phyloP scores from a whole-genome alignment of 768 basidiomycete genomes.

The Lepiota subincarnata region DNA sequence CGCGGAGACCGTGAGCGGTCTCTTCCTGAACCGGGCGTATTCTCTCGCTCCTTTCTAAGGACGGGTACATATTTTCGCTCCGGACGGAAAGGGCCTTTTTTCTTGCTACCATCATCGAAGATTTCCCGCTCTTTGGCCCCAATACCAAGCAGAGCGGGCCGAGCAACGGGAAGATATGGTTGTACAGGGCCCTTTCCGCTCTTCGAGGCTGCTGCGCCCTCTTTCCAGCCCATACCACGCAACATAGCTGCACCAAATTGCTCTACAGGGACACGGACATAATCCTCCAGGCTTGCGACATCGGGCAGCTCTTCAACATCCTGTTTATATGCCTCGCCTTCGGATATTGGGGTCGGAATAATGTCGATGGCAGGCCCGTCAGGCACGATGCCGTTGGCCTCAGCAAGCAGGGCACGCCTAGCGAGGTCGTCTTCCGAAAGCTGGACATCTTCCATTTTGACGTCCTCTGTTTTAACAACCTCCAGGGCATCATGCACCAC shows the following conservation, averaged over 20 bases:
- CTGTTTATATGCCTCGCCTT: slow-evolving; percentile 79
- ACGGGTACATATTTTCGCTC: slow-evolving; percentile 85
- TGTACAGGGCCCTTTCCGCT: slow-evolving; percentile 61
- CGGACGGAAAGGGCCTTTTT: slow-evolving; percentile 41
- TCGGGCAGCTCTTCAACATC: slow-evolving; percentile 82
- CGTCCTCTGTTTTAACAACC: slow-evolving; percentile 21
- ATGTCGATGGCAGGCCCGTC: slow-evolving; percentile 49
- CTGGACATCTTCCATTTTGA: slow-evolving; percentile 34
- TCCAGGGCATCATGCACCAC: slow-evolving; percentile 17
- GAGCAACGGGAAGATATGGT: slow-evolving; percentile 76
- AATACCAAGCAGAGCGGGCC: slow-evolving; percentile 87
- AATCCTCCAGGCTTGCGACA: slow-evolving; percentile 74
- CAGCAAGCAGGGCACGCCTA: slow-evolving; percentile 72
- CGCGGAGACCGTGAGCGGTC: slow-evolving; percentile 35
- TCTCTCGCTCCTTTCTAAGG: slow-evolving; percentile 60
- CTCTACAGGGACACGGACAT: slow-evolving; percentile 85
- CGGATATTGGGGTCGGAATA: slow-evolving; percentile 64
- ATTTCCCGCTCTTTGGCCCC: slow-evolving; percentile 87
- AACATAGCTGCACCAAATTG: slow-evolving; percentile 92
- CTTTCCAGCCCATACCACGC: slow-evolving; percentile 96
- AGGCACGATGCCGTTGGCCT: slow-evolving; percentile 36
- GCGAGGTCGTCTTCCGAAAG: slow-evolving; percentile 79
- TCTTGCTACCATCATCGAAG: slow-evolving; percentile 64
- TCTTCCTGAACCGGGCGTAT: slow-evolving; percentile 25
- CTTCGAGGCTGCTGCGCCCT: slow-evolving; percentile 68